Conservation (phyloP, 371 early-diverging fungal species). For the Funneliformis caledonium region DNA sequence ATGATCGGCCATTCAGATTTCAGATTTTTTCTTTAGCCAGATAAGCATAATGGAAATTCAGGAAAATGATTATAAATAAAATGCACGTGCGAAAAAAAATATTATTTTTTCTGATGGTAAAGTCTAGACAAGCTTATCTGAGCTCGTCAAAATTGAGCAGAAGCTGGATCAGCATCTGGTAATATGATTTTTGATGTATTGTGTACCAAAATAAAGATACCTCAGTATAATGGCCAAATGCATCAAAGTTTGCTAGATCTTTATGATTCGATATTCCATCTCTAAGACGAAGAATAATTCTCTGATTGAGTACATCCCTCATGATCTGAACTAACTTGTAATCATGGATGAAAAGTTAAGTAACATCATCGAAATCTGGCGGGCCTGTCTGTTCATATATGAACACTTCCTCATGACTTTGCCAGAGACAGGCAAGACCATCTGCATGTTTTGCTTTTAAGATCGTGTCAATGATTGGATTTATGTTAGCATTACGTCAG, state of each 20-base stretch:
- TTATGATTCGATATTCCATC: slow-evolving; percentile 25
- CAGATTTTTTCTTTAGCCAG: no score
- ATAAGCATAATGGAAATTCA: no score
- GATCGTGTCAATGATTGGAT: slow-evolving; percentile 21
- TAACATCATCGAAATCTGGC: slow-evolving; percentile 27
- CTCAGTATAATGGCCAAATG: slow-evolving; percentile 23
- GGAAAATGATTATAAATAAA: no score
- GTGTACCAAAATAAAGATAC: slow-evolving; percentile 34
- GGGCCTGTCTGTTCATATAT: slow-evolving; percentile 30
- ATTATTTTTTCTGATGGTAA: no score
- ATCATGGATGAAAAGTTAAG: slow-evolving; percentile 24
- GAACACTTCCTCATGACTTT: slow-evolving; percentile 27
- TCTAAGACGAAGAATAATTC: slow-evolving; percentile 23
- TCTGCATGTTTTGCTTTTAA: slow-evolving; percentile 27
- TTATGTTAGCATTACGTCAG: slow-evolving; percentile 22
- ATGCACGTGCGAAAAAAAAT: no score
- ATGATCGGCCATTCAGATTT: no score
- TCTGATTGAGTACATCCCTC: slow-evolving; percentile 36
- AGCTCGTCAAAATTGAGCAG: no score
- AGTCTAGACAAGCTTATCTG: no score
- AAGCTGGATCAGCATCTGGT: no score
- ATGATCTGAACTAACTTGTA: slow-evolving; percentile 18
- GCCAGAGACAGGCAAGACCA: neutral
- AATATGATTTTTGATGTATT: slow-evolving; percentile 26
- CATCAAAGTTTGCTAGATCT: slow-evolving; percentile 23